Conservation (phyloP, 2,329 filamentous ascomycete genomes). For the Cordyceps militaris region DNA sequence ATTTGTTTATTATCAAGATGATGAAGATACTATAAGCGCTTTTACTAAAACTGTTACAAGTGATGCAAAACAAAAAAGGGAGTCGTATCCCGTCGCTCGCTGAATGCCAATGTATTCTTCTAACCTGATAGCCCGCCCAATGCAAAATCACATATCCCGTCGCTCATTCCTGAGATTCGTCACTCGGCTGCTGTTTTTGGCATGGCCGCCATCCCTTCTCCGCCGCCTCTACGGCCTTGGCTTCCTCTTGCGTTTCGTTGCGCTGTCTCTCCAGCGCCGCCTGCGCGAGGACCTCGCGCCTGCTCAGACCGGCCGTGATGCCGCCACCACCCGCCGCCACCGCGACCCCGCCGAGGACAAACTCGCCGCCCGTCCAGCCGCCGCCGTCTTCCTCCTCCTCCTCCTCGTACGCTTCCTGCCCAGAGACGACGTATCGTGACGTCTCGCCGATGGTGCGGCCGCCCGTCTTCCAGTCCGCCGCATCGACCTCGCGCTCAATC, state of each 20-base stretch:
- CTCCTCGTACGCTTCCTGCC: slow-evolving; percentile 32
- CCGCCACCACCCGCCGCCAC: slow-evolving; percentile 41
- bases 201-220: slow-evolving; percentile 26
- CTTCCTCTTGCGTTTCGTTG: slow-evolving; percentile 27
- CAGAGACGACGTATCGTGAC: slow-evolving; percentile 50
- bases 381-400: slow-evolving; percentile 52
- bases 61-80: neutral
- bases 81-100: neutral
- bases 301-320: slow-evolving; percentile 44
- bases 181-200: slow-evolving; percentile 19
- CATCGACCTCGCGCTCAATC: slow-evolving; percentile 81
- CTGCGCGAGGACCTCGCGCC: slow-evolving; percentile 66
- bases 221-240: slow-evolving; percentile 24
- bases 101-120: neutral
- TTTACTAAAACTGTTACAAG: neutral
- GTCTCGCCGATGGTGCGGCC: slow-evolving; percentile 61
- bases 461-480: slow-evolving; percentile 67
- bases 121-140: neutral
- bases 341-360: slow-evolving; percentile 57
- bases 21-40: no score
- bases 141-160: neutral
- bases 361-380: slow-evolving; percentile 73
- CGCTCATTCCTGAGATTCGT: neutral
- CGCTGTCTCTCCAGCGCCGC: slow-evolving; percentile 31
- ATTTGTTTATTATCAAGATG: no score